phyloP scores from a whole-genome alignment of 1,139 yeast genomes.

The Chernovozyma sophiae-reginae region DNA sequence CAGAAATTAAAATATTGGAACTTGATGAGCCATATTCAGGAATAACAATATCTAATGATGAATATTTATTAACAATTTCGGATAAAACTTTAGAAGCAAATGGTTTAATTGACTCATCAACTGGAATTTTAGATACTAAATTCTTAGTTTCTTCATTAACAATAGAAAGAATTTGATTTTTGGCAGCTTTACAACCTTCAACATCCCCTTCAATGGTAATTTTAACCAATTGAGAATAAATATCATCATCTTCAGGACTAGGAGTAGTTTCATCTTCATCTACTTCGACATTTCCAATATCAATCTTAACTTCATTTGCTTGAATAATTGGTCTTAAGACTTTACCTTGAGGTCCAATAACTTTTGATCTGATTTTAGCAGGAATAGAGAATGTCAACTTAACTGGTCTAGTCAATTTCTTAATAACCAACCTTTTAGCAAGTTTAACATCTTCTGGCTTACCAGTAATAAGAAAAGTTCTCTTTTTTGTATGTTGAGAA shows the following conservation, averaged over 20 bases:
- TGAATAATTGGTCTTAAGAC: constrained; percentile 76
- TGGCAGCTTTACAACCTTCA: constrained; percentile 78
- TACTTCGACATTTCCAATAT: constrained; percentile 46
- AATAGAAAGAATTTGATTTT: constrained; percentile 62
- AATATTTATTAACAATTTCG: constrained; percentile 18
- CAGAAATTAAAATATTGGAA: constrained; percentile 44
- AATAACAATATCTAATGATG: constrained; percentile 28
- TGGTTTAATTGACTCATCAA: constrained; percentile 47
- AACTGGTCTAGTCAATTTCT: constrained; percentile 75
- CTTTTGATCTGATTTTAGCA: constrained; percentile 68
- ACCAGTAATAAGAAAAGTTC: constrained; percentile 86
- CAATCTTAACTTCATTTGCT: constrained; percentile 68
- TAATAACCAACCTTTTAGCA: constrained; percentile 75
- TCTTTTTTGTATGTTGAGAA: constrained; percentile 68
- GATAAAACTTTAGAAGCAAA: constrained; percentile 39
- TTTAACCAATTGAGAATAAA: constrained; percentile 51
- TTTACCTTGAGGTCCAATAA: constrained; percentile 89
- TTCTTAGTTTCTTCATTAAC: constrained; percentile 72
- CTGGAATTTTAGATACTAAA: constrained; percentile 44
- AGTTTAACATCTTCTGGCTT: constrained; percentile 59
- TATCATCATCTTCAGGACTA: constrained; percentile 31
- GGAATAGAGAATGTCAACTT: constrained; percentile 64
- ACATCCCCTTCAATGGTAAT: constrained; percentile 80
- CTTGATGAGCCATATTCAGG: constrained; percentile 28
- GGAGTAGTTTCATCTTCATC: constrained; percentile 15